These are phyloP conservation scores for Plasmodium berghei DNA, from an alignment of 169 alveolate genomes.

Conservation along the genomic window DNA sequence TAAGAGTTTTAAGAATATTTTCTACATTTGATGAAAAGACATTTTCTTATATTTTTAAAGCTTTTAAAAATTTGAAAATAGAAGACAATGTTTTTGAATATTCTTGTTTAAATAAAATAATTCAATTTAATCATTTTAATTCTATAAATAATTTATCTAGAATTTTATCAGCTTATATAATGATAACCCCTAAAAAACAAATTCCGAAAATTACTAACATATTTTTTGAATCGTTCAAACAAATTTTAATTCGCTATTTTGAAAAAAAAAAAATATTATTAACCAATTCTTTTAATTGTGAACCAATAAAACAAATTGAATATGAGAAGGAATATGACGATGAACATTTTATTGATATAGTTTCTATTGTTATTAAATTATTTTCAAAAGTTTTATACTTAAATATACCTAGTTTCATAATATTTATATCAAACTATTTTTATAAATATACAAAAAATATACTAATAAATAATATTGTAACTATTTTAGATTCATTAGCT, in stretches of 20 bases:
- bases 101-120: conserved; percentile 21
- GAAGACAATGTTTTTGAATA: conserved; percentile 36
- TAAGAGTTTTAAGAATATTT: conserved; percentile 27
- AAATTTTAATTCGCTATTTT: not conserved
- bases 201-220: not conserved
- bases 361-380: not conserved
- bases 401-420: not conserved
- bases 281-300: not conserved
- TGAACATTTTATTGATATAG: not conserved
- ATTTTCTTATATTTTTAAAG: conserved; percentile 44
- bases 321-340: not conserved
- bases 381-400: conserved; percentile 11
- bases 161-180: conserved; percentile 21
- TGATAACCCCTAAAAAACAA: conserved; percentile 5
- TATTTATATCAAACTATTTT: not conserved
- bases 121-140: conserved; percentile 1
- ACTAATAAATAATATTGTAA: conserved; percentile 1
- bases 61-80: conserved; percentile 43
- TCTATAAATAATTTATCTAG: conserved; percentile 3
- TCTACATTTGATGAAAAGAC: conserved; percentile 25
- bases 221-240: not conserved
- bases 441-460: not conserved
- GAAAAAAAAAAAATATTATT: not conserved
- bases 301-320: not conserved
- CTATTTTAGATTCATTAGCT: conserved; percentile 7